phyloP scores from a whole-genome alignment of 495 filamentous ascomycete genomes.

The Podospora pseudocomata region DNA sequence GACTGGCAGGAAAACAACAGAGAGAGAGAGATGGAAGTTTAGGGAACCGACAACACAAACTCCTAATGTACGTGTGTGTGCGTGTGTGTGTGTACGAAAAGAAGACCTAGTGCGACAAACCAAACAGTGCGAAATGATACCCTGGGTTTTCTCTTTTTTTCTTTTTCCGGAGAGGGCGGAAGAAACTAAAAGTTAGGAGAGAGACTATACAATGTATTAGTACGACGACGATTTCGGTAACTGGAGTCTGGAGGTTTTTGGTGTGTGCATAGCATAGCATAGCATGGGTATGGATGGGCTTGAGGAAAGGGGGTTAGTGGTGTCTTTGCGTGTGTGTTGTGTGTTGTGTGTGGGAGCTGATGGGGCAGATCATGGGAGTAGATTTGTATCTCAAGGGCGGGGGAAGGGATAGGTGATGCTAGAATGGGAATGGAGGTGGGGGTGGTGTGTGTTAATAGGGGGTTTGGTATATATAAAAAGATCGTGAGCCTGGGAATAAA shows the following conservation, averaged over 20 bases:
- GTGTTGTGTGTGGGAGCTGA: too few relatives aligned
- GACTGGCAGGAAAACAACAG: neutral
- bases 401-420: too few relatives aligned
- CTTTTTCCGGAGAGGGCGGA: neutral
- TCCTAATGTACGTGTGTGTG: neutral
- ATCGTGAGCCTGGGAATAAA: too few relatives aligned
- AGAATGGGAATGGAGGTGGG: too few relatives aligned
- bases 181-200: neutral
- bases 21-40: neutral
- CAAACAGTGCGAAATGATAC: neutral
- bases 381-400: too few relatives aligned
- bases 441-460: too few relatives aligned
- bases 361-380: too few relatives aligned
- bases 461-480: too few relatives aligned
- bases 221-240: neutral
- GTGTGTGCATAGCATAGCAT: neutral
- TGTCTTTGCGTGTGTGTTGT: too few relatives aligned
- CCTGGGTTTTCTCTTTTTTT: neutral
- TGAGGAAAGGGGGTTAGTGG: too few relatives aligned
- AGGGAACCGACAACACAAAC: neutral
- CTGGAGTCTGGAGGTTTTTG: neutral
- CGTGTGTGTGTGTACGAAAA: neutral
- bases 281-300: too few relatives aligned
- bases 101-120: neutral
- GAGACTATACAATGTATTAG: neutral